These are phyloP conservation scores for Pythium monospermum DNA, from an alignment of 352 stramenopile genomes.

Conservation along the genomic window DNA sequence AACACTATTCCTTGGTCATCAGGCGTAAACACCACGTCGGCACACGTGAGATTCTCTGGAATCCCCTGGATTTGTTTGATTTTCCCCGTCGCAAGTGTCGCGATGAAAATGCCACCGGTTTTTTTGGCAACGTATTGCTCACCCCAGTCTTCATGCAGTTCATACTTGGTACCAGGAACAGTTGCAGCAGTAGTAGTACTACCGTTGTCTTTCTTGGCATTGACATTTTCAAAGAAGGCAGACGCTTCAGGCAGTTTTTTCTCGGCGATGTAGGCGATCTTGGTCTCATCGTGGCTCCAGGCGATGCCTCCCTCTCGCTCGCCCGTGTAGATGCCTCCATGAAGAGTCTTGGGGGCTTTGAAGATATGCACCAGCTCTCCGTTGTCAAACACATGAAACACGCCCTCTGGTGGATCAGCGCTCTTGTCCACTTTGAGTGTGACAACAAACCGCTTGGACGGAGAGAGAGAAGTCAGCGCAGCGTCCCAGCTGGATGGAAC, in stretches of 20 bases:
- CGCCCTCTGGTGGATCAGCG: conserved; percentile 29
- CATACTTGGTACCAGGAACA: conserved; percentile 53
- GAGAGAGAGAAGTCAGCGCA: conserved; percentile 49
- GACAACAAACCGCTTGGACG: conserved; percentile 42
- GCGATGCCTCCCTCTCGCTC: conserved; percentile 65
- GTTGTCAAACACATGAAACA: conserved; percentile 53
- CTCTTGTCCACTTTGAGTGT: conserved; percentile 54
- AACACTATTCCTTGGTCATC: conserved; percentile 57
- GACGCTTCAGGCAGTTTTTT: conserved; percentile 42
- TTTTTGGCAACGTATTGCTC: conserved; percentile 82
- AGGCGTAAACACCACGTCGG: conserved; percentile 63
- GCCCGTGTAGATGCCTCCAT: conserved; percentile 63
- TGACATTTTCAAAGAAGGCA: conserved; percentile 57
- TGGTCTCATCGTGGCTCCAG: conserved; percentile 72
- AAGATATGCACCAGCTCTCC: conserved; percentile 40
- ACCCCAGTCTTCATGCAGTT: conserved; percentile 75
- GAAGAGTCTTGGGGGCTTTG: conserved; percentile 62
- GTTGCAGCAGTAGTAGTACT: no score
- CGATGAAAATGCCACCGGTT: conserved; percentile 60
- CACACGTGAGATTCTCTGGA: conserved; percentile 49
- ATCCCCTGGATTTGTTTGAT: conserved; percentile 60
- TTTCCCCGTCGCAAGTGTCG: conserved; percentile 51
- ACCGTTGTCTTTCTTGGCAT: conserved; percentile 32
- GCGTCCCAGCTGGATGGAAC: conserved; percentile 38
- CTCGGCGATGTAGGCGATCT: conserved; percentile 73